Evolutionary conservation across 2,329 filamentous ascomycete species (phyloP), one percentile per base, ranked within the genome.

Genomic region (Cyphellophora europaea): DNA sequence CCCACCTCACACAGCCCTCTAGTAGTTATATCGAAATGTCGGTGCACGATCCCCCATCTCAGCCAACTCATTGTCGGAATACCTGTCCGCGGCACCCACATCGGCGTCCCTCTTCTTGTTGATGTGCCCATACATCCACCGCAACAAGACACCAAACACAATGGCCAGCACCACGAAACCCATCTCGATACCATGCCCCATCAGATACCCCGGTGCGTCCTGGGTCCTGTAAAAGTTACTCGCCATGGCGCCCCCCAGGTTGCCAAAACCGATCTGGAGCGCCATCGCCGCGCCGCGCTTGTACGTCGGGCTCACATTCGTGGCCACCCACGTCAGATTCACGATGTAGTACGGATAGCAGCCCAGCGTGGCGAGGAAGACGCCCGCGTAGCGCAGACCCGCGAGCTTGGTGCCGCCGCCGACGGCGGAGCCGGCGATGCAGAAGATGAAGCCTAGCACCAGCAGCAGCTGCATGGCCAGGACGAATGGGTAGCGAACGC

Each of bases 181-280:
- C 11, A 72, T 61, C 33, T 71, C 68, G 10, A 72, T 52, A 2
- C 62, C 57, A 44, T 73, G 69, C 0, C 69, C 69, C 2, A 71
- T 59, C 4, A 62, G 54, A 39, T 71, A 74, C 13, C 59, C 57
- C 0, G 70, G 69, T 2, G 58, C 54, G 43, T 72, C 69, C 32
- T 57, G 48, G 0, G 53, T 39, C 8, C 78, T 68, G 48, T 84
- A 85, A 48, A 84, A 82, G 49, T 84, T 84, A 4, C 76, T 78
- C 0, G 78, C 75, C 71, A 83, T 80, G 1, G 77, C 79, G 59
- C 39, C 41, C 11, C 49, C 50, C 3, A 47, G 27, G 19, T 55
- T 55, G 8, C 54, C 54, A 5, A 53, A 27, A 6, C 44, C 47
- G 12, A 55, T 44, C 27, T 50, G 42, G 10, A 80, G 57, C 0